phyloP scores from a whole-genome alignment of 2,329 filamentous ascomycete genomes.

The Diaporthe eres region DNA sequence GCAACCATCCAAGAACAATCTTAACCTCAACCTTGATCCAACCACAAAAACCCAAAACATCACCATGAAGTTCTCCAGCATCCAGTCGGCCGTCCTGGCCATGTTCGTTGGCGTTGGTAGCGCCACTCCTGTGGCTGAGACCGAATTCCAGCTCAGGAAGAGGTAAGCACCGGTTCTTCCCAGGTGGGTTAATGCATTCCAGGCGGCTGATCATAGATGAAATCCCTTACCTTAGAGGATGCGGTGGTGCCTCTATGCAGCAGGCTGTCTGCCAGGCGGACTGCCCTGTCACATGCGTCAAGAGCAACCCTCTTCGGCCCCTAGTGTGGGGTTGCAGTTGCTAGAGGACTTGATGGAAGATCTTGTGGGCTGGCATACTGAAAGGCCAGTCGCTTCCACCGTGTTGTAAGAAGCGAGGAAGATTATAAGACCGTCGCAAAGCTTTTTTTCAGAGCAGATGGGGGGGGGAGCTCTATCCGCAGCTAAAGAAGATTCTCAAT shows the following conservation, averaged over 20 bases:
- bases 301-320: background rate
- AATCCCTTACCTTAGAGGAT: background rate
- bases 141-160: background rate
- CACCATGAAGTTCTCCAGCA: slow-evolving; percentile 3
- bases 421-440: background rate
- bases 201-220: background rate
- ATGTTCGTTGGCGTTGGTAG: background rate
- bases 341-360: background rate
- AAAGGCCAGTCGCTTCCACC: background rate
- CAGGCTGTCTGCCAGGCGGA: slow-evolving; percentile 4
- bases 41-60: background rate
- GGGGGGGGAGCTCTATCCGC: too few species aligned
- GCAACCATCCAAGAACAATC: background rate
- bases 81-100: background rate
- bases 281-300: background rate
- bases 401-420: background rate
- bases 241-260: slow-evolving; percentile 13
- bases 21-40: background rate
- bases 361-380: background rate
- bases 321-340: background rate
- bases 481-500: too few species aligned
- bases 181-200: background rate
- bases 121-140: background rate
- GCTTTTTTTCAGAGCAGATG: too few species aligned
- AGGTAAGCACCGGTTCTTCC: background rate